Conservation (phyloP, 2,329 filamentous ascomycete genomes). For the Arthroderma sp. region DNA sequence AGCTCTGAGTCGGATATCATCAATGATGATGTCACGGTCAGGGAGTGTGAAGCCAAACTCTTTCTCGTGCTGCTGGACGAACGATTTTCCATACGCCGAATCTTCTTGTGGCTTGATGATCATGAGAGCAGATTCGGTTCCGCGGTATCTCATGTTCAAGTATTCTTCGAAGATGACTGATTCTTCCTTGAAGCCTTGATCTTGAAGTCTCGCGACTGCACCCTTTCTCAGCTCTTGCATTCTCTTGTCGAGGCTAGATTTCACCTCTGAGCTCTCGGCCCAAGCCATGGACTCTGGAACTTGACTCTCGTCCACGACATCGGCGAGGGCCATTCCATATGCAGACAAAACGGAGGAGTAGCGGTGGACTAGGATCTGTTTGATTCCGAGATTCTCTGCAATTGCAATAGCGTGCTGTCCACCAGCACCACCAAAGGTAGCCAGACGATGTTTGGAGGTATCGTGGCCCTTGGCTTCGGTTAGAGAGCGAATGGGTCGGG, state of each 20-base stretch:
- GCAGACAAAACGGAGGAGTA: constrained; percentile 85
- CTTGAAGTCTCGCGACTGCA: constrained; percentile 53
- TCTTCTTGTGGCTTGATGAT: constrained; percentile 61
- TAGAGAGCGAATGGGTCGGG: constrained; percentile 71
- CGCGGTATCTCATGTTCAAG: constrained; percentile 83
- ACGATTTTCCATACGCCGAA: constrained; percentile 75
- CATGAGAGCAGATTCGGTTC: constrained; percentile 86
- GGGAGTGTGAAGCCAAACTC: constrained; percentile 86
- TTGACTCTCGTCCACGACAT: constrained; percentile 78
- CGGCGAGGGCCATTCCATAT: constrained; percentile 82
- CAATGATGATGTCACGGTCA: constrained; percentile 77
- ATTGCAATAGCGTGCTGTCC: constrained; percentile 90
- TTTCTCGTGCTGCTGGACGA: constrained; percentile 75
- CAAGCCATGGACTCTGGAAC: constrained; percentile 48
- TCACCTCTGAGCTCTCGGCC: constrained; percentile 46
- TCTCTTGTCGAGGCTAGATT: constrained; percentile 55
- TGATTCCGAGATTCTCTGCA: constrained; percentile 67
- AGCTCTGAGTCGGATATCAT: constrained; percentile 76
- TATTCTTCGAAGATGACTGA: constrained; percentile 82
- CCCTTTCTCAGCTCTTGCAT: constrained; percentile 70
- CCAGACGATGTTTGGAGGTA: constrained; percentile 70
- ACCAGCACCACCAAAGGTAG: constrained; percentile 79
- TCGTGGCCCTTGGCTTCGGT: constrained; percentile 85
- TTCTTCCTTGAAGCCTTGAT: constrained; percentile 65
- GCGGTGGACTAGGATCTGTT: constrained; percentile 68